phyloP scores from a whole-genome alignment of 2,329 filamentous ascomycete genomes.

The Shiraia sp. region DNA sequence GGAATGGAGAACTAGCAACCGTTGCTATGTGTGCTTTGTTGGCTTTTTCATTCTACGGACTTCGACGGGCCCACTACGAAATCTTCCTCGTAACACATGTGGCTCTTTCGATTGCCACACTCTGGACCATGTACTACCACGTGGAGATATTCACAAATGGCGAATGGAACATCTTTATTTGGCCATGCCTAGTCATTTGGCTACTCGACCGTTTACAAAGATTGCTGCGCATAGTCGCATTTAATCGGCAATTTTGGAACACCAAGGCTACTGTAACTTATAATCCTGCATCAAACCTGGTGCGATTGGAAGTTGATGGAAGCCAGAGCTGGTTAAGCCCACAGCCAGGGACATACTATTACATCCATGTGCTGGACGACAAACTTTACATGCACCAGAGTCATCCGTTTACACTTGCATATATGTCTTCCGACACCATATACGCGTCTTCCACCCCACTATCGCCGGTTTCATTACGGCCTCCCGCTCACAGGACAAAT shows the following conservation, averaged over 20 bases:
- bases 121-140: constrained; percentile 58
- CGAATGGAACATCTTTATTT: constrained; percentile 56
- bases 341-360: constrained; percentile 55
- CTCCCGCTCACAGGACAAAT: constrained; percentile 7
- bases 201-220: constrained; percentile 54
- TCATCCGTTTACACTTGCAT: constrained; percentile 52
- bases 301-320: constrained; percentile 52
- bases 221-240: constrained; percentile 49
- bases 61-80: constrained; percentile 55
- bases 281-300: constrained; percentile 49
- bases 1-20: constrained; percentile 52
- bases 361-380: constrained; percentile 51
- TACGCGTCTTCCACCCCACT: constrained; percentile 3
- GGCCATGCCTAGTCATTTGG: constrained; percentile 57
- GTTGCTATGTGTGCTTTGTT: constrained; percentile 52
- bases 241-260: constrained; percentile 44
- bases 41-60: constrained; percentile 55
- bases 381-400: constrained; percentile 52
- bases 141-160: constrained; percentile 56
- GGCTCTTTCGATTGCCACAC: constrained; percentile 45
- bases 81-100: constrained; percentile 51
- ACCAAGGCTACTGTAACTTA: constrained; percentile 50
- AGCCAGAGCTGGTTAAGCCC: constrained; percentile 40
- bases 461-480: constrained; percentile 13
- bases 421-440: constrained; percentile 12